Conservation (phyloP, 345 rosid species). For the Ricinus communis region DNA sequence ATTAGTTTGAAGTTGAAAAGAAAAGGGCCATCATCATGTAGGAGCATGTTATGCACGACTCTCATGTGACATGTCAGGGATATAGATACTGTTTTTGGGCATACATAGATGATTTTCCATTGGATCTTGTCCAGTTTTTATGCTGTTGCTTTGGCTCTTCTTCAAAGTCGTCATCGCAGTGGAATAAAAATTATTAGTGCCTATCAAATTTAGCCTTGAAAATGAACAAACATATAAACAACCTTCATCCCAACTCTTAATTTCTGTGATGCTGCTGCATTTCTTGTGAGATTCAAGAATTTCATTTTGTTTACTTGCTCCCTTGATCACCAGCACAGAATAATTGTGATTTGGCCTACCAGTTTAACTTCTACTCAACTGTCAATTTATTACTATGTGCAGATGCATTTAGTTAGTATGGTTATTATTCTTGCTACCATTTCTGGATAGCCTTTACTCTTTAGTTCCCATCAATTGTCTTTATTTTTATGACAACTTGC, state of each 20-base stretch:
- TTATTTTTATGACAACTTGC: neutral
- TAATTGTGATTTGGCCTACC: conserved; percentile 8
- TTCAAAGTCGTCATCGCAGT: neutral
- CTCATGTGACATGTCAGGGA: neutral
- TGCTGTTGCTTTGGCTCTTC: neutral
- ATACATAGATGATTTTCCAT: neutral
- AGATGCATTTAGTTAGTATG: conserved; percentile 1
- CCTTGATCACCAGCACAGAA: neutral
- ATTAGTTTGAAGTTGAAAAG: neutral
- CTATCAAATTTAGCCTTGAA: neutral
- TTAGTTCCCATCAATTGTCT: neutral
- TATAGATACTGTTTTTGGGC: neutral
- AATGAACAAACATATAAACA: neutral
- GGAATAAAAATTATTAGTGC: neutral
- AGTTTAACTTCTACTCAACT: neutral
- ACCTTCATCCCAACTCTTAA: neutral
- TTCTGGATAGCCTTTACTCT: neutral
- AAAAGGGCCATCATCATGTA: neutral
- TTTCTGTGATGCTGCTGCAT: neutral
- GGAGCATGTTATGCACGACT: neutral
- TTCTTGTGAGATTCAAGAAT: neutral
- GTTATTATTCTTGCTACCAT: neutral
- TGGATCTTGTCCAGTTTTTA: neutral
- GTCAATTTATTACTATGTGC: conserved; percentile 3
- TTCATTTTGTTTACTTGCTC: neutral